A percentile compares a stretch with the other conserved stretches of the same genome.
Evolutionary conservation across 139 green algal genomes (phyloP).

Genomic region (Nannochloris sp.): DNA sequence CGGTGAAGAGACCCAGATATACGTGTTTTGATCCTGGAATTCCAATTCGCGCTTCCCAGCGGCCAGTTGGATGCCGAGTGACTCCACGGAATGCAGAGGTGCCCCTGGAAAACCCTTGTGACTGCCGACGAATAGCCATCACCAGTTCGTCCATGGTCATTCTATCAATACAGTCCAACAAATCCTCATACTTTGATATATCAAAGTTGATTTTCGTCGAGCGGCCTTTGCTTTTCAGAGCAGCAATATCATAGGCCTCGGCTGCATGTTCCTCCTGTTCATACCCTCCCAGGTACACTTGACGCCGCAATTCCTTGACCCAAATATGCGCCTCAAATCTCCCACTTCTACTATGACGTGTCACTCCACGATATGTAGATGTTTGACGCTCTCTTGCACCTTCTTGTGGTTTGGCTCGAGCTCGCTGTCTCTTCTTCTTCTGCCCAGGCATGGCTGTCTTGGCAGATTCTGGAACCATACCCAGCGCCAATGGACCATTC

Average conservation of each 20-base stretch:
- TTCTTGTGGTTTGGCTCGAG: too few species aligned
- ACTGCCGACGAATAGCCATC: slow-evolving; percentile 74
- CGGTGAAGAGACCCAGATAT: slow-evolving; percentile 70
- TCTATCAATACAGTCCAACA: slow-evolving; percentile 58
- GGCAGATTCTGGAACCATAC: too few species aligned
- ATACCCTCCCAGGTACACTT: slow-evolving; percentile 61
- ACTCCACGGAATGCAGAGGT: slow-evolving; percentile 72
- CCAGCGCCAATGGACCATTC: too few species aligned
- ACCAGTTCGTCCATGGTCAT: slow-evolving; percentile 84
- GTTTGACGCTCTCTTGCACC: slow-evolving; percentile 3
- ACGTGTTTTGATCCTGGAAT: slow-evolving; percentile 82
- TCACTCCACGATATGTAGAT: slow-evolving; percentile 63
- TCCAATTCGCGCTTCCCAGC: slow-evolving; percentile 82
- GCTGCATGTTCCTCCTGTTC: slow-evolving; percentile 80
- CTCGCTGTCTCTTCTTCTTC: too few species aligned
- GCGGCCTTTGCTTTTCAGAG: slow-evolving; percentile 68
- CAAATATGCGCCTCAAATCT: slow-evolving; percentile 67
- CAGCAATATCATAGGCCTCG: slow-evolving; percentile 83
- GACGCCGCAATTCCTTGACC: slow-evolving; percentile 72
- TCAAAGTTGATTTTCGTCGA: slow-evolving; percentile 61
- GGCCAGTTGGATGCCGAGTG: slow-evolving; percentile 66
- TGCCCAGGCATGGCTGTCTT: too few species aligned
- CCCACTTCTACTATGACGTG: slow-evolving; percentile 60
- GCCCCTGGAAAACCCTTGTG: slow-evolving; percentile 81
- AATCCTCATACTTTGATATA: slow-evolving; percentile 57